These are phyloP conservation scores for Venturia asperata DNA, from an alignment of 2,329 filamentous ascomycete genomes.

Conservation along the genomic window DNA sequence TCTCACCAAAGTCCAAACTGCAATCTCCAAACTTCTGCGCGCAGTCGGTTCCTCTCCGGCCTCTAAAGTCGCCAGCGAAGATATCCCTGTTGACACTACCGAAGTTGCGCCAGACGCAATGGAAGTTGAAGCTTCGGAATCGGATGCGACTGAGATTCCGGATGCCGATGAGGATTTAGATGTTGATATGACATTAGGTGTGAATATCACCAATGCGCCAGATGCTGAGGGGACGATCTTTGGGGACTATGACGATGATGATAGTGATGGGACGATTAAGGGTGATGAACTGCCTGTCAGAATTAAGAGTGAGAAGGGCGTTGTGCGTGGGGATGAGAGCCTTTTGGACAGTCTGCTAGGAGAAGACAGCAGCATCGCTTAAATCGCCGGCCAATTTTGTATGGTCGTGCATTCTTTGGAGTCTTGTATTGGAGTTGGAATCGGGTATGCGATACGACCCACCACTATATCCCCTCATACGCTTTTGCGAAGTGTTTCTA, in stretches of 20 bases:
- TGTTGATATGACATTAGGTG: constrained; percentile 11
- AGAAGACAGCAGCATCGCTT: constrained; percentile 1
- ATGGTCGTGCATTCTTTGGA: neutral
- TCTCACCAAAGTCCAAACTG: constrained; percentile 47
- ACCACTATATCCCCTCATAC: neutral
- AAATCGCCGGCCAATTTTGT: neutral
- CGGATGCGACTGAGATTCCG: constrained; percentile 18
- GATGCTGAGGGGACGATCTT: constrained; percentile 32
- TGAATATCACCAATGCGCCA: constrained; percentile 25
- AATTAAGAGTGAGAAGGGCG: constrained; percentile 12
- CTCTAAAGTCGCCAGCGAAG: constrained; percentile 20
- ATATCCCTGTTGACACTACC: constrained; percentile 11
- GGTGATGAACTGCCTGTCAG: constrained; percentile 5
- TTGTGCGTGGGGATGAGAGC: constrained; percentile 12
- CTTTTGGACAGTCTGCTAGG: constrained; percentile 18
- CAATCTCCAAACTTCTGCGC: constrained; percentile 48
- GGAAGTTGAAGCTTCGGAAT: constrained; percentile 4
- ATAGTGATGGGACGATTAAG: constrained; percentile 22
- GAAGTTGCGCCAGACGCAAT: constrained; percentile 4
- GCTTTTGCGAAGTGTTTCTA: neutral
- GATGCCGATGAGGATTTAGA: constrained; percentile 18
- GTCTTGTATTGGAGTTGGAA: neutral
- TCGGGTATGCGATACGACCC: neutral
- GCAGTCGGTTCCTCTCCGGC: constrained; percentile 10
- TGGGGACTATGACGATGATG: constrained; percentile 22